These are phyloP conservation scores for Fragilaria radians DNA, from an alignment of 108 stramenopile species.

Conservation along the genomic window DNA sequence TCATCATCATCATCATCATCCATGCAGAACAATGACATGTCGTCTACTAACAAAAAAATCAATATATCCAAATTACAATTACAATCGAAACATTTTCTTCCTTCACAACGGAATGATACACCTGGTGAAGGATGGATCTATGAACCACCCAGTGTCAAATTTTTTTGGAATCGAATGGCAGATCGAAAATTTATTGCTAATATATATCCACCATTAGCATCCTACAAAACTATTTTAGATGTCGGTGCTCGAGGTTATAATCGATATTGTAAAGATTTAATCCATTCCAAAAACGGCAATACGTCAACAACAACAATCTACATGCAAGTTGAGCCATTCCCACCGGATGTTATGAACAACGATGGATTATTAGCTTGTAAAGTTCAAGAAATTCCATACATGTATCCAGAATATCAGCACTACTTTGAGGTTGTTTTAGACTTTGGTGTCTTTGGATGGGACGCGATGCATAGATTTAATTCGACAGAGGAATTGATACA, in stretches of 20 bases:
- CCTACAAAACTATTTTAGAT: not conserved
- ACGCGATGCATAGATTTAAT: not conserved
- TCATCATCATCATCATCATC: no score
- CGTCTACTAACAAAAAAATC: no score
- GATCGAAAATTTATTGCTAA: slow-evolving; percentile 1
- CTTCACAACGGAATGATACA: no score
- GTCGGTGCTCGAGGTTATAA: slow-evolving; percentile 6
- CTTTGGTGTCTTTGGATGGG: slow-evolving; percentile 17
- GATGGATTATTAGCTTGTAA: slow-evolving; percentile 4
- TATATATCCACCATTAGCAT: slow-evolving; percentile 1
- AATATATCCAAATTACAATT: no score
- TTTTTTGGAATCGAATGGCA: slow-evolving; percentile 8
- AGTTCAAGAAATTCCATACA: slow-evolving; percentile 3
- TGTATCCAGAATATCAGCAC: slow-evolving; percentile 1
- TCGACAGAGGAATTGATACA: not conserved
- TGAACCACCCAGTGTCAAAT: slow-evolving; percentile 6
- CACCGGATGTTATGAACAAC: slow-evolving; percentile 13
- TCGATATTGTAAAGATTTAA: slow-evolving; percentile 3
- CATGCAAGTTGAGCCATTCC: slow-evolving; percentile 6
- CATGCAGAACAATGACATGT: no score
- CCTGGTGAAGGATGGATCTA: slow-evolving; percentile 7
- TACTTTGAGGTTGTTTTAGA: slow-evolving; percentile 10
- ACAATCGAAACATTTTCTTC: no score
- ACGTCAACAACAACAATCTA: slow-evolving; percentile 4
- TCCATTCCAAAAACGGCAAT: no score